Percentiles rank a stretch among this genome's conserved stretches.
Conservation (phyloP, 2,329 filamentous ascomycete genomes). For the Colletotrichum eleusines region DNA sequence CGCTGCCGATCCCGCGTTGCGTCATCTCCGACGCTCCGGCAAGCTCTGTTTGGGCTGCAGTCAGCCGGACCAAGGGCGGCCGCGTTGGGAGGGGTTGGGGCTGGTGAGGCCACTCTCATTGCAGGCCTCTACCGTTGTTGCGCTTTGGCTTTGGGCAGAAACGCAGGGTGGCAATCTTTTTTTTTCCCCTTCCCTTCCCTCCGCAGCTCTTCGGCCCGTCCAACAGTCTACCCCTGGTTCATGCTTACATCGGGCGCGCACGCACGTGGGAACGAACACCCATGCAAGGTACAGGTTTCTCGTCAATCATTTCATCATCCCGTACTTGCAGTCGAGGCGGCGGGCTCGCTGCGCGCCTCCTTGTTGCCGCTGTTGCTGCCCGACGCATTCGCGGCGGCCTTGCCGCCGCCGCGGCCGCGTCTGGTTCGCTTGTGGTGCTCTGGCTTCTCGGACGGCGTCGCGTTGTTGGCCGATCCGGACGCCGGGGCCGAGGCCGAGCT, state of each 20-base stretch:
- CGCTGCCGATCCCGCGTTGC: background rate
- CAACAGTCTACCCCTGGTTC: background rate
- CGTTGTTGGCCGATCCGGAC: constrained; percentile 13
- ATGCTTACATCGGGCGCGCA: background rate
- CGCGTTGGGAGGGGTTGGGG: background rate
- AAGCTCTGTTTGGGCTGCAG: background rate
- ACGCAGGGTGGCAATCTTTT: background rate
- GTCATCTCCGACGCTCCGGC: background rate
- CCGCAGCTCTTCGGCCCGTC: background rate
- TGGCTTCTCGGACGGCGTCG: constrained; percentile 40
- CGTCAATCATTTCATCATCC: constrained; percentile 26
- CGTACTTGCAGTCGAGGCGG: constrained; percentile 31
- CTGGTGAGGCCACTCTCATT: background rate
- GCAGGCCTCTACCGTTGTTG: background rate
- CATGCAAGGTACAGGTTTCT: constrained; percentile 8
- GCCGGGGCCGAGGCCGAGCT: constrained; percentile 23
- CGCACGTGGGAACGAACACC: background rate
- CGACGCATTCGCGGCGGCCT: constrained; percentile 36
- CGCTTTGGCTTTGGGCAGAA: constrained; percentile 14
- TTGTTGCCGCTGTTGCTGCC: constrained; percentile 27
- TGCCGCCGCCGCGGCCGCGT: constrained; percentile 45
- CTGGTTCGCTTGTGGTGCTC: constrained; percentile 45
- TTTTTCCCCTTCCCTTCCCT: background rate
- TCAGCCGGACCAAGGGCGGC: background rate
- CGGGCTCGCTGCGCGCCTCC: constrained; percentile 9